These are phyloP conservation scores for Centella asiatica DNA, from an alignment of 129 eudicot species.

Conservation along the genomic window DNA sequence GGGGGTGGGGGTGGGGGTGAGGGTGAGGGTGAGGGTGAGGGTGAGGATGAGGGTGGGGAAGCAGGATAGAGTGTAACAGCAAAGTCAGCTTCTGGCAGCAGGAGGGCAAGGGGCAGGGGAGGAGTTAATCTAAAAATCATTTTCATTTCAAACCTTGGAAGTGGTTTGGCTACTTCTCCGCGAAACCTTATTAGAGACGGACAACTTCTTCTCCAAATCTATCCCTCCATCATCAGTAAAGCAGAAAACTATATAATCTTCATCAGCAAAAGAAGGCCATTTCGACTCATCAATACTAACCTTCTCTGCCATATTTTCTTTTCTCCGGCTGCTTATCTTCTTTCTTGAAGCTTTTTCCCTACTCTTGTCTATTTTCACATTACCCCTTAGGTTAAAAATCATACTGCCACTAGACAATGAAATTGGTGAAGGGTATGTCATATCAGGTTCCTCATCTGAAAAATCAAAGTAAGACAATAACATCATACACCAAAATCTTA, in stretches of 20 bases:
- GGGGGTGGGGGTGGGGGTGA: no score
- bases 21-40: no score
- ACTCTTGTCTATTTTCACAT: neutral
- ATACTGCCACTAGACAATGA: no score
- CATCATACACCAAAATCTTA: neutral
- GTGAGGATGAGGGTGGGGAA: no score
- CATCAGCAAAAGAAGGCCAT: slow-evolving; percentile 44
- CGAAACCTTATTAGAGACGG: no score
- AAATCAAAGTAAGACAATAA: neutral
- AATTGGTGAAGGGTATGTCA: neutral
- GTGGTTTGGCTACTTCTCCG: neutral
- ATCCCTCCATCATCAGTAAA: slow-evolving; percentile 49
- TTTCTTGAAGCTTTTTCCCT: neutral
- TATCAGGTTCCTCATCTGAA: slow-evolving; percentile 22
- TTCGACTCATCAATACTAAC: slow-evolving; percentile 17
- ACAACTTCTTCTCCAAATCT: slow-evolving; percentile 12
- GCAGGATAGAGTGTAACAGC: no score
- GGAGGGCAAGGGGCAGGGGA: no score
- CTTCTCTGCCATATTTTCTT: neutral
- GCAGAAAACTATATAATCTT: slow-evolving; percentile 76
- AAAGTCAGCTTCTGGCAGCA: no score
- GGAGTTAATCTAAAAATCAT: neutral
- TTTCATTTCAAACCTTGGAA: slow-evolving; percentile 26
- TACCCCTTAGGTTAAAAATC: neutral
- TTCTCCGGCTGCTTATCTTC: neutral